Evolutionary conservation across 2,329 filamentous ascomycete genomes (phyloP).

Genomic region (Alternaria panax): DNA sequence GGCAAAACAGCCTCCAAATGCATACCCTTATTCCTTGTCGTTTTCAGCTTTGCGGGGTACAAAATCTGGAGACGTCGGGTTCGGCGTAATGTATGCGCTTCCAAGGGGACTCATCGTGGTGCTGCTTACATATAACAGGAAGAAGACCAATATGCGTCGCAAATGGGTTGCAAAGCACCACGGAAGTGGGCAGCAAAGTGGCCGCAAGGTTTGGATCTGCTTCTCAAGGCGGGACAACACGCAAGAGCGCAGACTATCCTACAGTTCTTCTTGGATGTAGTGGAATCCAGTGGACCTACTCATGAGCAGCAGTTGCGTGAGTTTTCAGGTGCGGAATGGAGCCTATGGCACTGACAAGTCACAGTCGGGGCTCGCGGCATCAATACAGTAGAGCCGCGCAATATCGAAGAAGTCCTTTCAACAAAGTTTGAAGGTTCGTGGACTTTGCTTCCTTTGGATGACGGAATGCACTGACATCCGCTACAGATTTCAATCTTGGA

Average conservation of each 20-base stretch:
- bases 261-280: constrained; percentile 40
- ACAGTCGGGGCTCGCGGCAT: constrained; percentile 16
- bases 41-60: neutral
- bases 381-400: constrained; percentile 25
- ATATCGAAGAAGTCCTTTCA: constrained; percentile 25
- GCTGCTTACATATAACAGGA: neutral
- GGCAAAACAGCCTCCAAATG: neutral
- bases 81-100: neutral
- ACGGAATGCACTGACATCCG: neutral
- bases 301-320: constrained; percentile 17
- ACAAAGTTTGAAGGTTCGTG: constrained; percentile 20
- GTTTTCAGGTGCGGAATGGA: neutral
- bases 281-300: constrained; percentile 36
- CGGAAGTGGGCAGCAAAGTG: constrained; percentile 15
- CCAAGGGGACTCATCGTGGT: no score
- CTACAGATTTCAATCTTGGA: constrained; percentile 17
- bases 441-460: neutral
- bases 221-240: constrained; percentile 19
- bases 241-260: constrained; percentile 14
- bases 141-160: constrained; percentile 7
- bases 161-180: constrained; percentile 10
- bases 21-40: neutral
- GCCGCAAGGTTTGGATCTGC: constrained; percentile 21
- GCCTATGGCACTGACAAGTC: neutral
- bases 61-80: neutral